Conservation (phyloP, 2,329 filamentous ascomycete genomes). For the Botryosphaeria dothidea region DNA sequence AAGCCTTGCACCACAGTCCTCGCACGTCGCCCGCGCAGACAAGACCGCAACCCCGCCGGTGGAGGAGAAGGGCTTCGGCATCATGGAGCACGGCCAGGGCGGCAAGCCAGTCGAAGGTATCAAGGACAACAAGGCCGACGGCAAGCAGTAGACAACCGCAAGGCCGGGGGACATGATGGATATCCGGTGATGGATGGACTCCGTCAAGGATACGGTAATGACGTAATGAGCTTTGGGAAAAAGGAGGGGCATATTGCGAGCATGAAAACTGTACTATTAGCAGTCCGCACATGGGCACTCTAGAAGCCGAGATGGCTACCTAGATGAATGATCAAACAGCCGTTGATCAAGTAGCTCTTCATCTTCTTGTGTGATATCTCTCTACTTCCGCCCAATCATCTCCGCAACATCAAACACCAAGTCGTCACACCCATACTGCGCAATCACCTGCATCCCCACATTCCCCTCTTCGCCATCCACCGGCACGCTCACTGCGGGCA, state of each 20-base stretch:
- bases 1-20: neutral
- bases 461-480: constrained; percentile 42
- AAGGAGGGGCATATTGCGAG: neutral
- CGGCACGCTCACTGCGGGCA: constrained; percentile 86
- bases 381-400: constrained; percentile 31
- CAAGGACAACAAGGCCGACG: too few species aligned
- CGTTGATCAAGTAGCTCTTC: neutral
- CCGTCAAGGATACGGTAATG: neutral
- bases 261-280: neutral
- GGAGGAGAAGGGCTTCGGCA: constrained; percentile 7
- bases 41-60: constrained; percentile 16
- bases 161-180: too few species aligned
- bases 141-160: neutral
- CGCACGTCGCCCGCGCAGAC: constrained; percentile 16
- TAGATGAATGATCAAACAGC: neutral
- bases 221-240: neutral
- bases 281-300: neutral
- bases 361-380: neutral
- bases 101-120: neutral
- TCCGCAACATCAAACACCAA: constrained; percentile 62
- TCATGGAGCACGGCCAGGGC: neutral
- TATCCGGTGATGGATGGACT: too few species aligned
- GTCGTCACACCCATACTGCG: constrained; percentile 77
- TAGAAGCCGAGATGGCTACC: neutral
- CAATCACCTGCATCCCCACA: constrained; percentile 73